These are phyloP conservation scores for Lithohypha guttulata DNA, from an alignment of 2,329 filamentous ascomycete species.

Conservation along the genomic window DNA sequence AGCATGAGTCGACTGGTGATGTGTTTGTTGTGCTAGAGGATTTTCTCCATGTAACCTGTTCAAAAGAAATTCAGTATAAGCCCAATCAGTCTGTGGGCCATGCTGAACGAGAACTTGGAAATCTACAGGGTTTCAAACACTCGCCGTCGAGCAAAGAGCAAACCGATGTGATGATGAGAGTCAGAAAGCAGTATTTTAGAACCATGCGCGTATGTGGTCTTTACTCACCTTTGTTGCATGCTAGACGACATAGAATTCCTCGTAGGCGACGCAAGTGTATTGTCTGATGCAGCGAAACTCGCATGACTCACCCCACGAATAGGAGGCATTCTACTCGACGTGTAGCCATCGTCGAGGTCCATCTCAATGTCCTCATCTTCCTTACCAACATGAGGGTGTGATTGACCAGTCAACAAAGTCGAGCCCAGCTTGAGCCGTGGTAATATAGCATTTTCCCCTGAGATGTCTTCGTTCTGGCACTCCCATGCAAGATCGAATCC, in stretches of 20 bases:
- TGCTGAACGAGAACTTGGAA: too few species aligned
- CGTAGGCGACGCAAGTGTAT: too few species aligned
- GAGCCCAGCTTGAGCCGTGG: constrained; percentile 40
- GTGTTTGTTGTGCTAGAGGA: constrained; percentile 46
- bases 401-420: constrained; percentile 38
- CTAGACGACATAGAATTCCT: constrained; percentile 16
- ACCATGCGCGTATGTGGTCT: too few species aligned
- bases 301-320: too few species aligned
- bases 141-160: too few species aligned
- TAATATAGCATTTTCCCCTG: constrained; percentile 35
- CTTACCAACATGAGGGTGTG: constrained; percentile 23
- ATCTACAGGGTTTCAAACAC: too few species aligned
- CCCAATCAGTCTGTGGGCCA: too few species aligned
- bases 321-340: constrained; percentile 25
- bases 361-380: constrained; percentile 27
- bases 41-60: constrained; percentile 48
- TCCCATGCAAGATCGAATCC: constrained; percentile 54
- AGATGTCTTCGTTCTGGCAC: constrained; percentile 46
- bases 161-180: too few species aligned
- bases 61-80: too few species aligned
- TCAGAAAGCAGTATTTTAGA: too few species aligned
- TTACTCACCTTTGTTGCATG: constrained; percentile 21
- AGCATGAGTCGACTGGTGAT: constrained; percentile 49
- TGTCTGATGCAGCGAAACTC: too few species aligned
- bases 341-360: constrained; percentile 28